Percentiles rank a stretch among this genome's conserved stretches.
Conservation (phyloP, 2,329 filamentous ascomycete genomes). For the Fusarium compactum region DNA sequence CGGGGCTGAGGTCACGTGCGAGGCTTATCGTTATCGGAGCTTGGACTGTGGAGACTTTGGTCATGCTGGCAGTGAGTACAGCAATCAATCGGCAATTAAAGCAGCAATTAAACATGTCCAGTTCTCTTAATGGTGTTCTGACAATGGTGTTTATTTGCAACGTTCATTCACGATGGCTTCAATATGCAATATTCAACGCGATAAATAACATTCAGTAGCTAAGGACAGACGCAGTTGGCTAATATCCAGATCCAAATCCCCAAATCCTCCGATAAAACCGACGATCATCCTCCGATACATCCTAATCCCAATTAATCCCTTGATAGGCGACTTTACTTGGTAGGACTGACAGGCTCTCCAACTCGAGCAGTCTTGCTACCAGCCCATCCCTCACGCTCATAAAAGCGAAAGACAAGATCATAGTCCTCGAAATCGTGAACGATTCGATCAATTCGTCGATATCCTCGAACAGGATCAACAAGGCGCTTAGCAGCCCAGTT, state of each 20-base stretch:
- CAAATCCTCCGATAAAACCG: not conserved
- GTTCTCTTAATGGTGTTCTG: too few species aligned
- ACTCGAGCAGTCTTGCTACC: constrained; percentile 66
- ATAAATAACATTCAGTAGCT: not conserved
- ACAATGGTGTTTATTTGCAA: too few species aligned
- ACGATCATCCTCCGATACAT: not conserved
- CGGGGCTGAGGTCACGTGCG: constrained; percentile 39
- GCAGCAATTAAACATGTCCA: not conserved
- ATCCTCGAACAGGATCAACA: constrained; percentile 86
- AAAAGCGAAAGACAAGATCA: constrained; percentile 95
- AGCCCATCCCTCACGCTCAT: constrained; percentile 86
- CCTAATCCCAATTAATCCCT: not conserved
- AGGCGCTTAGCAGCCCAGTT: constrained; percentile 59
- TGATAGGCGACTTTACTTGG: constrained; percentile 41
- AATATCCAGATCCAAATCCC: constrained; percentile 2
- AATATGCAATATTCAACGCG: not conserved
- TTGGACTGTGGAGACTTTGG: not conserved
- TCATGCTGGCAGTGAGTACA: not conserved
- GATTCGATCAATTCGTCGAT: constrained; percentile 90
- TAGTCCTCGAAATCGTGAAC: constrained; percentile 98
- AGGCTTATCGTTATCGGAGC: constrained; percentile 36
- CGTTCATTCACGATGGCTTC: not conserved
- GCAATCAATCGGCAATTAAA: not conserved
- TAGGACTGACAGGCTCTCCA: constrained; percentile 58
- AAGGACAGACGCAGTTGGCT: constrained; percentile 10